Conservation (phyloP, 495 filamentous ascomycete species). For the Penicillium soppii region DNA sequence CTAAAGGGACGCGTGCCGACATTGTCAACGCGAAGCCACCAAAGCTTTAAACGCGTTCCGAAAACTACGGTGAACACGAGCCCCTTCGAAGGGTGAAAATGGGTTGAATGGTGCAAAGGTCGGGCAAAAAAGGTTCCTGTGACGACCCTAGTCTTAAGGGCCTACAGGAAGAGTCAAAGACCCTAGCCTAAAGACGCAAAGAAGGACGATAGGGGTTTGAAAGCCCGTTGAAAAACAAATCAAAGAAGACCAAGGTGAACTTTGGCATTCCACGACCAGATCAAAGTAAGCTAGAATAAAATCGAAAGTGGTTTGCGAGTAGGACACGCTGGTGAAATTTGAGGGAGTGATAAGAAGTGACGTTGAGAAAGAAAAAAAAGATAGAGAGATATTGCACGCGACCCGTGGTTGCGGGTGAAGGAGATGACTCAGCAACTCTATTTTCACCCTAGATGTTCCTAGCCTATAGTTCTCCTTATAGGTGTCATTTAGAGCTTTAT, state of each 20-base stretch:
- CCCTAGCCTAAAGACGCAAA: not conserved
- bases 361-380: not conserved
- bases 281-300: not conserved
- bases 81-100: too few species aligned
- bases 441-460: too few species aligned
- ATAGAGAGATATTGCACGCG: not conserved
- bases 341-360: not conserved
- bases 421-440: not conserved
- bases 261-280: not conserved
- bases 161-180: not conserved
- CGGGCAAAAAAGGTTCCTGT: too few species aligned
- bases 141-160: too few species aligned
- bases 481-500: too few species aligned
- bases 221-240: not conserved
- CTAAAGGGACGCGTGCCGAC: not conserved
- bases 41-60: not conserved
- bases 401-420: not conserved
- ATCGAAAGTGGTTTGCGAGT: not conserved
- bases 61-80: too few species aligned
- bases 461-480: too few species aligned
- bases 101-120: not conserved
- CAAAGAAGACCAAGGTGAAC: not conserved
- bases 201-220: not conserved
- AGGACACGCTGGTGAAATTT: not conserved
- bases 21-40: not conserved